Evolutionary conservation across 2,329 filamentous ascomycete species (phyloP).

Genomic region (Huntiella moniliformis): DNA sequence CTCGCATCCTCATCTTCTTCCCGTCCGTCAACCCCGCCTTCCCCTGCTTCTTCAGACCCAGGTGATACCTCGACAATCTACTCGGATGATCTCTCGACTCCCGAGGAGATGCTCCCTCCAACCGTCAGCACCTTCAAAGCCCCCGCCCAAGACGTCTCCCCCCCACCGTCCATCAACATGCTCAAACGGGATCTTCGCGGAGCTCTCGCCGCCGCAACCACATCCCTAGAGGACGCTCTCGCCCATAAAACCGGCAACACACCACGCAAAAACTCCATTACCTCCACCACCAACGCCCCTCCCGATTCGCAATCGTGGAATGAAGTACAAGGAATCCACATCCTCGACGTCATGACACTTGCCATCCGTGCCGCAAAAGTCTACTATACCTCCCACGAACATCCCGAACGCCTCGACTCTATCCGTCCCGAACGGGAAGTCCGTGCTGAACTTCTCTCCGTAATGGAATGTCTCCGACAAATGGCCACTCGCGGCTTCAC

Average conservation of each 20-base stretch:
- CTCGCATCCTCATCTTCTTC: neutral
- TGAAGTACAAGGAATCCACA: constrained; percentile 77
- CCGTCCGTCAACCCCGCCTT: neutral
- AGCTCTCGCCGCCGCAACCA: constrained; percentile 49
- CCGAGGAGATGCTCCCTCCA: constrained; percentile 76
- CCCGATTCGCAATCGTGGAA: constrained; percentile 42
- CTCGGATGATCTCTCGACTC: constrained; percentile 35
- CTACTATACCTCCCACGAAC: constrained; percentile 86
- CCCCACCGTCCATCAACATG: constrained; percentile 64
- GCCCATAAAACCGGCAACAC: constrained; percentile 15
- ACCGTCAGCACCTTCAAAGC: constrained; percentile 92
- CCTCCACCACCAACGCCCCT: constrained; percentile 21
- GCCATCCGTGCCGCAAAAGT: constrained; percentile 92
- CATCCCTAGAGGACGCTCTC: constrained; percentile 42
- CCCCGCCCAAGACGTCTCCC: constrained; percentile 61
- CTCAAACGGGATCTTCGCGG: constrained; percentile 50
- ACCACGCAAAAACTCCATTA: constrained; percentile 14
- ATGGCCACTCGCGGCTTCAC: constrained; percentile 79
- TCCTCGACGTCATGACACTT: constrained; percentile 80
- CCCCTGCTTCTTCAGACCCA: neutral
- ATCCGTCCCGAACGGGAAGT: constrained; percentile 80
- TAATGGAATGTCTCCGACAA: constrained; percentile 79
- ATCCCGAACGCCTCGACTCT: constrained; percentile 64
- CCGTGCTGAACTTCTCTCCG: constrained; percentile 61
- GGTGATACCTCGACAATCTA: constrained; percentile 8